A percentile compares a stretch with the other conserved stretches of the same genome.
These are phyloP conservation scores for Hypoxylon sp. DNA, from an alignment of 2,329 filamentous ascomycete species.

Conservation along the genomic window DNA sequence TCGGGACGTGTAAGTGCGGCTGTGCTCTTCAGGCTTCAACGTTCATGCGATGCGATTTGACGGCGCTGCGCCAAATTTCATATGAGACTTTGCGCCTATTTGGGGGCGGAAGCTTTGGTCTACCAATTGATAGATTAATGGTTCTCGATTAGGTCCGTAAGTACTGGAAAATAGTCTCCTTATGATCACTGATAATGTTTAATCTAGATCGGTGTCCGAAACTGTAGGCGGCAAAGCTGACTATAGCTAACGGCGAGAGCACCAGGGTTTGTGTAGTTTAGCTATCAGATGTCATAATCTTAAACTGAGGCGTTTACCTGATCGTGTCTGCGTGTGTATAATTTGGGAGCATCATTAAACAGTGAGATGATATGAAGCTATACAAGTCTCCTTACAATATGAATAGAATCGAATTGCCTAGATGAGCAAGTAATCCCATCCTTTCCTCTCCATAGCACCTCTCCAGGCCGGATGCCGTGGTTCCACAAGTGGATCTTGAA, in stretches of 20 bases:
- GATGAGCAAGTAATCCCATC: constrained; percentile 8
- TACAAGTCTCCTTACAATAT: not conserved
- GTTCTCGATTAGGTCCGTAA: not conserved
- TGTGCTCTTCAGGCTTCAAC: constrained; percentile 33
- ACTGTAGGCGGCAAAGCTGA: not conserved
- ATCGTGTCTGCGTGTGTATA: not conserved
- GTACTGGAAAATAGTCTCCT: not conserved
- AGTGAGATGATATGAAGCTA: not conserved
- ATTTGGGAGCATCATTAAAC: not conserved
- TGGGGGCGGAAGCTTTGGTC: not conserved
- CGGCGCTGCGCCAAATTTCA: constrained; percentile 1
- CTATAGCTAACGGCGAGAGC: not conserved
- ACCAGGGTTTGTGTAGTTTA: not conserved
- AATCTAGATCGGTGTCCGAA: not conserved
- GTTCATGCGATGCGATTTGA: constrained; percentile 23
- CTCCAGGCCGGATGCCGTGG: not conserved
- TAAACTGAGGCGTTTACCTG: not conserved
- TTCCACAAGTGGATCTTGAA: not conserved
- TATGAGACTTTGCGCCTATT: constrained; percentile 4
- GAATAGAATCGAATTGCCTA: not conserved
- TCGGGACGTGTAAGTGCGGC: constrained; percentile 24
- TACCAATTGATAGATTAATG: no score
- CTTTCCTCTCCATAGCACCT: not conserved
- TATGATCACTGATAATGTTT: not conserved
- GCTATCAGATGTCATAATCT: not conserved